Evolutionary conservation across 164 flowering plant genomes (phyloP).

Genomic region (Annona squamosa): DNA sequence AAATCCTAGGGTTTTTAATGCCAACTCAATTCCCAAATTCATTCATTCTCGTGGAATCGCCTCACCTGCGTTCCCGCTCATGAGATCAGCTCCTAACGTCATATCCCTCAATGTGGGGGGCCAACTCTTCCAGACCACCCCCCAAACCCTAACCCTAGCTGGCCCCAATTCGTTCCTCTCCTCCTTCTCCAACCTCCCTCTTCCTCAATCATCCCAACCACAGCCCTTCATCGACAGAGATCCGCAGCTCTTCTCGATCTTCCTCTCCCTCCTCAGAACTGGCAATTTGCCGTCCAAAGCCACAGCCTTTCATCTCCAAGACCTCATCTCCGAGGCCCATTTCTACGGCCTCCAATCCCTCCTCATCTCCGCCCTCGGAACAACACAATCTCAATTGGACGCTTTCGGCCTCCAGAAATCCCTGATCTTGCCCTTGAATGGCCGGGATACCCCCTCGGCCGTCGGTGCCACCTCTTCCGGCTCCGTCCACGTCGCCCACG

Average conservation of each 20-base stretch:
- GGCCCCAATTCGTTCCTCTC: slow-evolving; percentile 61
- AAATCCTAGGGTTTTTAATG: too few species aligned
- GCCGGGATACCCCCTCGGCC: slow-evolving; percentile 73
- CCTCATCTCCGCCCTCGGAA: slow-evolving; percentile 43
- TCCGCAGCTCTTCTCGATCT: slow-evolving; percentile 74
- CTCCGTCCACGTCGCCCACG: slow-evolving; percentile 76
- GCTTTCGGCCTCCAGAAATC: slow-evolving; percentile 63
- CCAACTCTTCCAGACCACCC: slow-evolving; percentile 78
- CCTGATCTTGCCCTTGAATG: slow-evolving; percentile 44
- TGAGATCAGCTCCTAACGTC: slow-evolving; percentile 34
- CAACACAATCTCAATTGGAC: slow-evolving; percentile 64
- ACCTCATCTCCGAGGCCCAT: slow-evolving; percentile 56
- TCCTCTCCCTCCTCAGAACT: slow-evolving; percentile 70
- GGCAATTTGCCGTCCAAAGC: slow-evolving; percentile 78
- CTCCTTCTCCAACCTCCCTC: slow-evolving; percentile 15
- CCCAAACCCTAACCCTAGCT: slow-evolving; percentile 61
- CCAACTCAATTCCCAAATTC: too few species aligned
- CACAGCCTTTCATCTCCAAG: slow-evolving; percentile 54
- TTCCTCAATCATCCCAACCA: slow-evolving; percentile 1
- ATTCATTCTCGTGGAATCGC: neutral
- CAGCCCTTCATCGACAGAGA: slow-evolving; percentile 78
- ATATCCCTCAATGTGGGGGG: slow-evolving; percentile 83
- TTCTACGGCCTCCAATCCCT: slow-evolving; percentile 62
- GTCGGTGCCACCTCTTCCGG: slow-evolving; percentile 60
- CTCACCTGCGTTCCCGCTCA: slow-evolving; percentile 12